Evolutionary conservation across 2,329 filamentous ascomycete genomes (phyloP).

Genomic region (Didymella sp.): DNA sequence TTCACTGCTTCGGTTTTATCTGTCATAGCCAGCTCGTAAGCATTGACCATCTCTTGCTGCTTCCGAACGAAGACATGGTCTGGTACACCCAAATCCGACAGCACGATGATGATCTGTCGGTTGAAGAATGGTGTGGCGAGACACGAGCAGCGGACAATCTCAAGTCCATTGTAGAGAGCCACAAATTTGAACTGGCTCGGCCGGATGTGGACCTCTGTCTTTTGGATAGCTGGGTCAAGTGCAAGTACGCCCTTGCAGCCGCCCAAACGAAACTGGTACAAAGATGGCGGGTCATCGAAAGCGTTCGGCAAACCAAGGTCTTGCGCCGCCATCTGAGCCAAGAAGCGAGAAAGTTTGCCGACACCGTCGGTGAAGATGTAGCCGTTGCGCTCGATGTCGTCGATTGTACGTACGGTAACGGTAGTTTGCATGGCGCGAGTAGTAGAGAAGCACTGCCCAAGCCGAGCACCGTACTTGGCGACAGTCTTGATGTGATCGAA

Average conservation of each 20-base stretch:
- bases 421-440: conserved; percentile 76
- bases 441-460: conserved; percentile 96
- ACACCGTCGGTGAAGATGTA: conserved; percentile 90
- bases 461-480: conserved; percentile 87
- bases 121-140: conserved; percentile 83
- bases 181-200: conserved; percentile 89
- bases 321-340: conserved; percentile 75
- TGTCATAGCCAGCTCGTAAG: conserved; percentile 73
- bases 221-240: conserved; percentile 72
- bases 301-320: conserved; percentile 69
- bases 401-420: conserved; percentile 64
- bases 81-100: conserved; percentile 77
- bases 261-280: conserved; percentile 89
- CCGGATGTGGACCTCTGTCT: conserved; percentile 76
- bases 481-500: conserved; percentile 81
- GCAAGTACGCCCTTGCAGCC: conserved; percentile 90
- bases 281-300: conserved; percentile 70
- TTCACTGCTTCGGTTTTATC: conserved; percentile 69
- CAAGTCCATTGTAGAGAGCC: conserved; percentile 72
- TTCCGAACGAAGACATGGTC: conserved; percentile 71
- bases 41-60: conserved; percentile 69
- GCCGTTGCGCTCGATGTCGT: conserved; percentile 72
- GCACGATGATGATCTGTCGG: conserved; percentile 85
- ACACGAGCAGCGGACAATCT: conserved; percentile 83
- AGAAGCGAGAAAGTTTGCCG: conserved; percentile 83